Conservation (phyloP, 176 grass and related monocot genomes). For the Avena sativa region DNA sequence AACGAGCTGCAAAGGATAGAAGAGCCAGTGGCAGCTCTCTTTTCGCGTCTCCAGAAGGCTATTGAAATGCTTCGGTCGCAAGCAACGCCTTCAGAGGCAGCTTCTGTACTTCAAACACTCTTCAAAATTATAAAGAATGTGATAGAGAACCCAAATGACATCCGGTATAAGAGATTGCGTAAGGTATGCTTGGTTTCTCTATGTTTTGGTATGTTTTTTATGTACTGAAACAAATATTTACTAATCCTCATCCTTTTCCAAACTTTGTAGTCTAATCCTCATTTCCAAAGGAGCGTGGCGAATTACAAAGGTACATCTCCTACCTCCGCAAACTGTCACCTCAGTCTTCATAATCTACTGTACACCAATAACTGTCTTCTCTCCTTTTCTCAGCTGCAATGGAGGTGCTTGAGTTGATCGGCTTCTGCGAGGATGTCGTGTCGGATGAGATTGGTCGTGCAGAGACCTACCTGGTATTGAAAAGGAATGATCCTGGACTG, state of each 20-base stretch:
- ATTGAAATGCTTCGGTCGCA: slow-evolving; percentile 70
- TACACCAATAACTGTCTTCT: background rate
- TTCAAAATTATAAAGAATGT: slow-evolving; percentile 95
- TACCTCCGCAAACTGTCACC: background rate
- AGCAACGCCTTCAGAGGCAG: slow-evolving; percentile 61
- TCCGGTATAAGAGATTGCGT: slow-evolving; percentile 76
- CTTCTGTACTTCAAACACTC: slow-evolving; percentile 73
- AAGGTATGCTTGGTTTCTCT: slow-evolving; percentile 61
- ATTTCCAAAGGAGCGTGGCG: slow-evolving; percentile 80
- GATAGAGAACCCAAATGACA: slow-evolving; percentile 78
- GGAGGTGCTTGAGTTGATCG: slow-evolving; percentile 90
- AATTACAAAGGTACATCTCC: slow-evolving; percentile 65
- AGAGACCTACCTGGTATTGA: slow-evolving; percentile 84
- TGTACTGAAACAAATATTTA: slow-evolving; percentile 15
- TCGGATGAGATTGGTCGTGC: slow-evolving; percentile 63
- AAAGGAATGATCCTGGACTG: slow-evolving; percentile 91
- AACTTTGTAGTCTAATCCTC: slow-evolving; percentile 73
- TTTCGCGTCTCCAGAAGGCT: slow-evolving; percentile 64
- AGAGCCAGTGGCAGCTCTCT: slow-evolving; percentile 69
- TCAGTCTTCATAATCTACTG: background rate
- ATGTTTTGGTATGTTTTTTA: background rate
- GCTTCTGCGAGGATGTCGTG: slow-evolving; percentile 77
- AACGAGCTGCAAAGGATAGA: slow-evolving; percentile 71
- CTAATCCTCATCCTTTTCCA: background rate
- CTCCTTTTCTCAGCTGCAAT: slow-evolving; percentile 61